Evolutionary conservation across 208 protist genomes (phyloP).

Genomic region (Acanthamoeba healyi): DNA sequence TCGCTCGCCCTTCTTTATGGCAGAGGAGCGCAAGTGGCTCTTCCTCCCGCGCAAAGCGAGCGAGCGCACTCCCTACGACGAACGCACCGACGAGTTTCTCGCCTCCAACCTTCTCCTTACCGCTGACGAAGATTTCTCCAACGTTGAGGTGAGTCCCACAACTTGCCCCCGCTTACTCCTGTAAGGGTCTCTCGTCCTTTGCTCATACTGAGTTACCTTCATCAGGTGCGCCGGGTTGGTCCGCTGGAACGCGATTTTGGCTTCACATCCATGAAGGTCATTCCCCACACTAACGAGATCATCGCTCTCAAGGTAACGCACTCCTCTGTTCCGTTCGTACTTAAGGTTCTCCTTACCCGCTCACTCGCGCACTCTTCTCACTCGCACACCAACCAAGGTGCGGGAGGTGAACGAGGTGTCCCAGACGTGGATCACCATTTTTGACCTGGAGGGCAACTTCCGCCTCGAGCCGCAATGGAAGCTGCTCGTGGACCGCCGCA

Average conservation of each 20-base stretch:
- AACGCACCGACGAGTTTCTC: conserved; percentile 71
- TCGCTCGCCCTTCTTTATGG: neutral
- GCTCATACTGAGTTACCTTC: too few relatives aligned
- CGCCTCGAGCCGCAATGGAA: conserved; percentile 66
- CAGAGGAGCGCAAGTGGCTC: conserved; percentile 80
- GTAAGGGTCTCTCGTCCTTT: neutral
- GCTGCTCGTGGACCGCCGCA: conserved; percentile 32
- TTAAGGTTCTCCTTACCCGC: too few relatives aligned
- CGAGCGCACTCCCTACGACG: conserved; percentile 81
- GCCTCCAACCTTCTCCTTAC: conserved; percentile 71
- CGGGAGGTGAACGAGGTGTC: conserved; percentile 36
- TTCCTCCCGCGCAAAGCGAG: conserved; percentile 84
- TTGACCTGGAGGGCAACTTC: conserved; percentile 71
- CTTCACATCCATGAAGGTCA: conserved; percentile 72
- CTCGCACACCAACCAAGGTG: neutral
- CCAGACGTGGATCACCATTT: conserved; percentile 70
- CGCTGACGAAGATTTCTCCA: conserved; percentile 66
- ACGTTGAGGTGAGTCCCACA: conserved; percentile 23
- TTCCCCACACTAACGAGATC: conserved; percentile 71
- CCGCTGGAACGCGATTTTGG: conserved; percentile 40
- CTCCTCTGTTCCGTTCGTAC: neutral
- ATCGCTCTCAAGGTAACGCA: conserved; percentile 62
- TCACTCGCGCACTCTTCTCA: neutral
- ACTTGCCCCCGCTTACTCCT: neutral
- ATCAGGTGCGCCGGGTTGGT: conserved; percentile 19